phyloP scores from a whole-genome alignment of 2,329 filamentous ascomycete genomes.

The Fusarium abutilonis region DNA sequence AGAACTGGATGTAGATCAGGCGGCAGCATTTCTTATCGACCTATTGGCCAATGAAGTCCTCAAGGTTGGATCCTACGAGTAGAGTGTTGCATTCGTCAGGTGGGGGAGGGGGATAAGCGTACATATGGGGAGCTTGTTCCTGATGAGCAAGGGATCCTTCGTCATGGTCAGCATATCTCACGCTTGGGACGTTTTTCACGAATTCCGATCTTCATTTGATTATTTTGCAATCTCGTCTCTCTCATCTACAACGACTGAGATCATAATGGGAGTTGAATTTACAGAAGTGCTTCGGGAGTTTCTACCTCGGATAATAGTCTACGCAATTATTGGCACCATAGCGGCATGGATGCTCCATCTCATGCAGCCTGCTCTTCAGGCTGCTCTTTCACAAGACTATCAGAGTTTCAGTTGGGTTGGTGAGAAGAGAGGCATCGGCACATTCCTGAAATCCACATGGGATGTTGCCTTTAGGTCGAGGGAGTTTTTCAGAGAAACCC shows the following conservation, averaged over 20 bases:
- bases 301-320: slow-evolving; percentile 15
- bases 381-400: slow-evolving; percentile 16
- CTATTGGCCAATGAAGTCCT: slow-evolving; percentile 1
- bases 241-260: too few species aligned
- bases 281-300: not conserved
- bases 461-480: slow-evolving; percentile 17
- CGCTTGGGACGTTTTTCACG: not conserved
- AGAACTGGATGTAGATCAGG: slow-evolving; percentile 4
- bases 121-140: not conserved
- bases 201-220: not conserved
- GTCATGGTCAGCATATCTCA: not conserved
- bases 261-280: slow-evolving; percentile 8
- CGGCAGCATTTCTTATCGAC: slow-evolving; percentile 3
- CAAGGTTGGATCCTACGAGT: slow-evolving; percentile 1
- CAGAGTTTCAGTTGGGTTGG: slow-evolving; percentile 22
- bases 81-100: not conserved
- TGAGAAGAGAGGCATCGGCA: slow-evolving; percentile 17
- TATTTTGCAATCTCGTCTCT: not conserved
- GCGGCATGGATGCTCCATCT: slow-evolving; percentile 23
- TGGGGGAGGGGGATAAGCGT: not conserved
- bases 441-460: slow-evolving; percentile 19
- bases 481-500: slow-evolving; percentile 20
- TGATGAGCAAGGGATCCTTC: not conserved
- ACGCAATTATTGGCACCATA: slow-evolving; percentile 13
- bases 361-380: slow-evolving; percentile 19